Evolutionary conservation across 495 filamentous ascomycete species (phyloP).

Genomic region (Penicillium parvum): DNA sequence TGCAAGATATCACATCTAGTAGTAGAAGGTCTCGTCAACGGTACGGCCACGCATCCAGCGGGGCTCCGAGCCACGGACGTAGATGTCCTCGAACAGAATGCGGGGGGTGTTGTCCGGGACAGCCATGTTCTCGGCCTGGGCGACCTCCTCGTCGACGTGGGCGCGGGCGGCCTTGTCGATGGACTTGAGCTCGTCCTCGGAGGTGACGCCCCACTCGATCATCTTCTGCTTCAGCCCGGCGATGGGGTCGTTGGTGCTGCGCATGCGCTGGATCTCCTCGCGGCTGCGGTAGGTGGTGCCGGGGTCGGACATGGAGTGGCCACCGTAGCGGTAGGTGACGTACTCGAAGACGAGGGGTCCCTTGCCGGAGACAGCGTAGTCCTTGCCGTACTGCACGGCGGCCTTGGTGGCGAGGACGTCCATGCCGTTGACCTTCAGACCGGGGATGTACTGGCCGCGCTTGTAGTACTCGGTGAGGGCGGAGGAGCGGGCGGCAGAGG

Average conservation of each 20-base stretch:
- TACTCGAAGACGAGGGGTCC: constrained; percentile 96
- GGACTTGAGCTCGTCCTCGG: constrained; percentile 93
- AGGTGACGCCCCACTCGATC: constrained; percentile 86
- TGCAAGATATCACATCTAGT: constrained; percentile 40
- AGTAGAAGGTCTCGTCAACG: constrained; percentile 93
- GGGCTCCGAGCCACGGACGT: constrained; percentile 87
- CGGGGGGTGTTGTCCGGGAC: constrained; percentile 68
- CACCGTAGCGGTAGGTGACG: constrained; percentile 98
- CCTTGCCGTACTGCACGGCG: constrained; percentile 85
- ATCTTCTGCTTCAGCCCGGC: constrained; percentile 97
- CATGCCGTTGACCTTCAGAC: constrained; percentile 99
- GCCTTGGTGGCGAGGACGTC: constrained; percentile 97
- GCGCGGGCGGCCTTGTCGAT: constrained; percentile 88
- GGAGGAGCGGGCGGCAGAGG: constrained; percentile 86
- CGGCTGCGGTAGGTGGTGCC: constrained; percentile 98
- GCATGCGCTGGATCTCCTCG: constrained; percentile 99
- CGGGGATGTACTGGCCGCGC: constrained; percentile 98
- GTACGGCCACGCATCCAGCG: constrained; percentile 84
- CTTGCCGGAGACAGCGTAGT: constrained; percentile 73
- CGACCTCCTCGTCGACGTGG: constrained; percentile 85
- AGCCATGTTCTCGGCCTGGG: constrained; percentile 80
- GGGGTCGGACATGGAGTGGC: constrained; percentile 98
- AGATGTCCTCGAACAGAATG: constrained; percentile 95
- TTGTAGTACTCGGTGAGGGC: constrained; percentile 99
- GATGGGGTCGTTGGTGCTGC: constrained; percentile 95